Evolutionary conservation across 2,329 filamentous ascomycete species (phyloP).

Genomic region (Podosphaera fusca): DNA sequence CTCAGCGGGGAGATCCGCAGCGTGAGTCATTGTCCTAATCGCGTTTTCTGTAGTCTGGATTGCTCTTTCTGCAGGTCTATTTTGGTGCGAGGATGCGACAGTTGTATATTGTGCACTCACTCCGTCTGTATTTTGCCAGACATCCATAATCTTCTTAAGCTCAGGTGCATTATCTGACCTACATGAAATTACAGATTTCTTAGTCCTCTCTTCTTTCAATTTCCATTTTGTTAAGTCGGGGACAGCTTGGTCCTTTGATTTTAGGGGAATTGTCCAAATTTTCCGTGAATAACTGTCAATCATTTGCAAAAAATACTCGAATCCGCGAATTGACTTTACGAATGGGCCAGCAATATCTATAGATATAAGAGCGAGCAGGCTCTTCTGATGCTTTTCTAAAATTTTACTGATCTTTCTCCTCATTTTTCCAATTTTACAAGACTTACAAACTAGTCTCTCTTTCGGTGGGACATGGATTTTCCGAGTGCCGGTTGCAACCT

Average conservation of each 20-base stretch:
- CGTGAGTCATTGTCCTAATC: constrained; percentile 1
- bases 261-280: not conserved
- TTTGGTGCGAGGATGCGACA: not conserved
- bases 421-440: not conserved
- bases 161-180: constrained; percentile 1
- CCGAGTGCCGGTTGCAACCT: not conserved
- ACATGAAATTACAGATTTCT: not conserved
- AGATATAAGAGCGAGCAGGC: not conserved
- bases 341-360: not conserved
- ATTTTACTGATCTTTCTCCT: not conserved
- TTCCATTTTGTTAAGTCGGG: not conserved
- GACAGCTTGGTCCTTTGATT: not conserved
- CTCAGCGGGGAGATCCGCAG: not conserved
- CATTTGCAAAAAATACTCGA: not conserved
- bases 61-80: not conserved
- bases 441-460: not conserved
- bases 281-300: not conserved
- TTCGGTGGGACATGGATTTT: not conserved
- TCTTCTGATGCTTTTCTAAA: not conserved
- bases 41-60: not conserved
- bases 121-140: not conserved
- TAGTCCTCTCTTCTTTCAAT: not conserved
- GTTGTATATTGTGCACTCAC: not conserved
- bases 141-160: not conserved
- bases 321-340: not conserved